A percentile compares a stretch with the other conserved stretches of the same genome.
phyloP scores from a whole-genome alignment of 176 grass and related monocot genomes.

The Aechmea fasciata region DNA sequence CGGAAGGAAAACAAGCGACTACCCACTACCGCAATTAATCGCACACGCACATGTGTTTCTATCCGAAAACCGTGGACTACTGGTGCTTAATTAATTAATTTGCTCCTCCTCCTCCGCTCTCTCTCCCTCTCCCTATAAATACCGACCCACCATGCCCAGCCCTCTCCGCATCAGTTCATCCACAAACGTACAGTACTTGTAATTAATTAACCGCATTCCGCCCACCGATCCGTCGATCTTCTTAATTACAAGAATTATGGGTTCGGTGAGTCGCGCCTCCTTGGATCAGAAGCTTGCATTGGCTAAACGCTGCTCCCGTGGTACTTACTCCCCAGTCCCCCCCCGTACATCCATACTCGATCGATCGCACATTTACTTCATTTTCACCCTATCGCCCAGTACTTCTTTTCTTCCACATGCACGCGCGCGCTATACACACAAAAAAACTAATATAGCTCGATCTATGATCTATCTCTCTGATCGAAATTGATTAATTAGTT shows the following conservation, averaged over 20 bases:
- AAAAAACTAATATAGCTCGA: no score
- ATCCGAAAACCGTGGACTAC: not conserved
- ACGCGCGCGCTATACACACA: no score
- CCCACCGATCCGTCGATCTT: no score
- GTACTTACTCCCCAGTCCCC: no score
- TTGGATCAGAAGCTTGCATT: slow-evolving; percentile 63
- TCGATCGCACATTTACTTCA: no score
- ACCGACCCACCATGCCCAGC: not conserved
- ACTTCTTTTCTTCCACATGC: not conserved
- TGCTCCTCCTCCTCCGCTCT: not conserved
- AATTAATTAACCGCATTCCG: not conserved
- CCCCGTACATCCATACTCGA: not conserved
- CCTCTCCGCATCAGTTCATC: not conserved
- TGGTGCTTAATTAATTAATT: not conserved
- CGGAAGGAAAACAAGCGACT: slow-evolving; percentile 1
- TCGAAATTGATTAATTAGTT: not conserved
- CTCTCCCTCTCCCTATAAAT: not conserved
- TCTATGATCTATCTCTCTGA: not conserved
- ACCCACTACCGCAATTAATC: not conserved
- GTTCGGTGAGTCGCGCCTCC: slow-evolving; percentile 31
- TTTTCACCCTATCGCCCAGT: no score
- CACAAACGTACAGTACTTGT: not conserved
- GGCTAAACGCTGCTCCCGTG: slow-evolving; percentile 57
- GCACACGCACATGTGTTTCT: not conserved
- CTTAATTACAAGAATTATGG: slow-evolving; percentile 13